A percentile compares a stretch with the other conserved stretches of the same genome.
Evolutionary conservation across 2,329 filamentous ascomycete species (phyloP).

Genomic region (Alternaria gansuensis): DNA sequence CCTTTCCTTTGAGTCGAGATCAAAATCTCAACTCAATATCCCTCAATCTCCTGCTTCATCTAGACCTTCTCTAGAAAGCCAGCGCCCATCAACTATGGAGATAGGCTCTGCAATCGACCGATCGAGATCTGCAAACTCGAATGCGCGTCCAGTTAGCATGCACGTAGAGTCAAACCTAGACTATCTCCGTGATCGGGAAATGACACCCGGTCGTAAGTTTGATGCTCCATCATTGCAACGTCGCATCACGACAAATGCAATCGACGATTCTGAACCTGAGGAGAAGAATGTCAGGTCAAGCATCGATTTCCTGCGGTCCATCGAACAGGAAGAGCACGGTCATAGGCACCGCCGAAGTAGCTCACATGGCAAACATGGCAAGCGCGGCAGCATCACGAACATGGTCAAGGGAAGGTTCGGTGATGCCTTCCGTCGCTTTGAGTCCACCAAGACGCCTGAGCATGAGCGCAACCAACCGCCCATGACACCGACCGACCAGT

Average conservation of each 20-base stretch:
- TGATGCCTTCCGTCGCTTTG: conserved; percentile 92
- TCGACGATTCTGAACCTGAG: conserved; percentile 57
- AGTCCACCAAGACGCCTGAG: conserved; percentile 58
- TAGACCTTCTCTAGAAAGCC: conserved; percentile 75
- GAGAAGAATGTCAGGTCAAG: conserved; percentile 77
- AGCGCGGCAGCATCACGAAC: conserved; percentile 75
- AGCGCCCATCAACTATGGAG: conserved; percentile 71
- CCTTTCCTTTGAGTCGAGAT: conserved; percentile 58
- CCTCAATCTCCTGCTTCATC: conserved; percentile 66
- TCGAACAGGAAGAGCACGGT: conserved; percentile 68
- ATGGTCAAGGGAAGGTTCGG: conserved; percentile 89
- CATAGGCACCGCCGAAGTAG: conserved; percentile 65
- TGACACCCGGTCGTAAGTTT: conserved; percentile 54
- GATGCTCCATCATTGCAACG: conserved; percentile 44
- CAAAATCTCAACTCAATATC: conserved; percentile 62
- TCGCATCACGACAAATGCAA: conserved; percentile 41
- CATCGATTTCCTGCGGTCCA: conserved; percentile 80
- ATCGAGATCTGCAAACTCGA: conserved; percentile 71
- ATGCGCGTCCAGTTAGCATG: conserved; percentile 79
- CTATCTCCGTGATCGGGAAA: conserved; percentile 80
- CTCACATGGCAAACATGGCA: conserved; percentile 69
- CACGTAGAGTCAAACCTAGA: conserved; percentile 85
- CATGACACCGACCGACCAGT: conserved; percentile 38
- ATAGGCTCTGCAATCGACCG: conserved; percentile 65
- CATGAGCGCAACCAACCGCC: conserved; percentile 41